Evolutionary conservation across 176 grass and related monocot genomes (phyloP), one percentile per base, ranked within the genome.

Genomic region (Miscanthus lutarioriparius): DNA sequence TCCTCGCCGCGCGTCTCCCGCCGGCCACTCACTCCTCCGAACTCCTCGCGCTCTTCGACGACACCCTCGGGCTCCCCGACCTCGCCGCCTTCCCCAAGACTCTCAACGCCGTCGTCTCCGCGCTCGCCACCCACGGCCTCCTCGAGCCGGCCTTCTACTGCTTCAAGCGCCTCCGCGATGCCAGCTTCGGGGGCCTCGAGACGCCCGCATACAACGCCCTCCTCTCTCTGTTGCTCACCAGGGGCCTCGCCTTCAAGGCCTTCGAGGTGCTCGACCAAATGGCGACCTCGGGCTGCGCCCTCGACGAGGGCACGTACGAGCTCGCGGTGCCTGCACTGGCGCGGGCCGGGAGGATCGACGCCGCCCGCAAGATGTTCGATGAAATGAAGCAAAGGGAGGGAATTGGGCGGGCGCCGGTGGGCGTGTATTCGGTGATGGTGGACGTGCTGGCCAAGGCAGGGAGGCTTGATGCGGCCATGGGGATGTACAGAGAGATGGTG

Each of bases 221-320:
- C 26, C 92, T 98, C 25, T 95, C 93, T 64, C 89, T 98, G 69
- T 91, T 98, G 28, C 77, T 98, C 26, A 56, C 85, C 65, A 94
- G 94, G 75, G 96, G 96, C 48, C 86, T 98, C 23, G 83, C 91
- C 51, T 98, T 89, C 77, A 98, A 98, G 75, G 91, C 93, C 32
- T 98, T 98, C 82, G 93, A 95, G 77, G 92, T 96, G 64, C 92
- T 95, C 17, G 91, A 98, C 28, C 87, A 92, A 65, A 96, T 95
- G 93, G 71, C 87, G 6, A 49, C 77, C 1, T 87, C 83, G 8
- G 82, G 81, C 33, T 86, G 89, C 43, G 51, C 80, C 19, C 87
- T 94, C 1, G 89, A 96, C 75, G 64, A 72, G 70, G 77, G 72
- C 70, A 98, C 96, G 1, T 98, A 98, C 74, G 93, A 96, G 83